phyloP scores from a whole-genome alignment of 495 filamentous ascomycete genomes.

The Tirmania nivea region DNA sequence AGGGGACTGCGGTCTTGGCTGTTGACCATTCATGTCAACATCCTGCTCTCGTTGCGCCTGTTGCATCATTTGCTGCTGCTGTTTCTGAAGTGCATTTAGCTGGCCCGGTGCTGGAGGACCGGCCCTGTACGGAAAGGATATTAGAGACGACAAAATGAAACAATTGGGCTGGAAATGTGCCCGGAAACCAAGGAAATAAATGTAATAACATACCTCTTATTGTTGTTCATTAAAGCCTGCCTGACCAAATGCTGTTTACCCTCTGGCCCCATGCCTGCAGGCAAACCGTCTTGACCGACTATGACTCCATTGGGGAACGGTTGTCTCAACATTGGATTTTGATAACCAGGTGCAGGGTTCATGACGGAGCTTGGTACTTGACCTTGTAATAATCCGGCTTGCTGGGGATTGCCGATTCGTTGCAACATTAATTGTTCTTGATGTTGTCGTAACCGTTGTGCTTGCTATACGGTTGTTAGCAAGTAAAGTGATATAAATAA shows the following conservation, averaged over 20 bases:
- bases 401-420: slow-evolving; percentile 36
- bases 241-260: slow-evolving; percentile 38
- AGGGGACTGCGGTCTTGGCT: slow-evolving; percentile 53
- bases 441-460: slow-evolving; percentile 9
- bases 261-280: slow-evolving; percentile 6
- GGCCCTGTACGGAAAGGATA: not conserved
- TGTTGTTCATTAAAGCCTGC: slow-evolving; percentile 58
- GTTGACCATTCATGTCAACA: slow-evolving; percentile 63
- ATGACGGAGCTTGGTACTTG: slow-evolving; percentile 18
- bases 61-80: slow-evolving; percentile 39
- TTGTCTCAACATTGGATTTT: slow-evolving; percentile 26
- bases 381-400: slow-evolving; percentile 25
- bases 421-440: slow-evolving; percentile 50
- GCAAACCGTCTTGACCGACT: slow-evolving; percentile 9
- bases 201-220: slow-evolving; percentile 32
- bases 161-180: not conserved
- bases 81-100: slow-evolving; percentile 45
- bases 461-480: slow-evolving; percentile 2
- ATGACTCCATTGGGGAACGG: slow-evolving; percentile 25
- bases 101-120: slow-evolving; percentile 31
- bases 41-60: slow-evolving; percentile 60
- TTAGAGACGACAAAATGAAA: not conserved
- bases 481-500: not conserved
- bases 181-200: slow-evolving; percentile 2
- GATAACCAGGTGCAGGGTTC: slow-evolving; percentile 31